These are phyloP conservation scores for Trypanosoma rangeli DNA, from an alignment of 208 protist genomes.

Conservation along the genomic window DNA sequence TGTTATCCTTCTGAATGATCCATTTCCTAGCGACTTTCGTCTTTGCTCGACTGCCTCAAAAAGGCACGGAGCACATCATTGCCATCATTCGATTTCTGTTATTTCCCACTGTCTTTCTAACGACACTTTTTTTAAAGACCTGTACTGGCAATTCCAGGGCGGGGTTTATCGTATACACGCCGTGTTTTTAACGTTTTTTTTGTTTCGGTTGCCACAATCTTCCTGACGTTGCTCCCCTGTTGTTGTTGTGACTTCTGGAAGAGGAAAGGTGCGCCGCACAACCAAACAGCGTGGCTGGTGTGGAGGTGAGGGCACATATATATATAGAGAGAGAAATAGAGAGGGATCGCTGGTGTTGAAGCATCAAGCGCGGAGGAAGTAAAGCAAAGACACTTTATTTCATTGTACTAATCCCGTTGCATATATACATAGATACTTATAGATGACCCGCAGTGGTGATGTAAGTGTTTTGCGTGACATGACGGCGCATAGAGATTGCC, in stretches of 20 bases:
- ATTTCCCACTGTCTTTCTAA: neutral
- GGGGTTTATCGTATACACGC: neutral
- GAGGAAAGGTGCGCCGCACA: neutral
- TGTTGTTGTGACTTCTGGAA: neutral
- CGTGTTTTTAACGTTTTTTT: neutral
- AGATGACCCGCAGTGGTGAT: conserved; percentile 22
- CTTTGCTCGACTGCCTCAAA: neutral
- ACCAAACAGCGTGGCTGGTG: neutral
- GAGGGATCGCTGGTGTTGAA: neutral
- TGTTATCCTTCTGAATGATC: neutral
- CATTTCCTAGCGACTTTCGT: too few species aligned
- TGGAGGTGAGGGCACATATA: neutral
- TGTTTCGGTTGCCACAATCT: neutral
- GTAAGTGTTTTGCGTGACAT: conserved; percentile 13
- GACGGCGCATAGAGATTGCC: conserved; percentile 7
- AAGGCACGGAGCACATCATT: neutral
- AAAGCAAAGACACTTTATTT: neutral
- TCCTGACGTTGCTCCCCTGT: neutral
- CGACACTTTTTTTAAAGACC: neutral
- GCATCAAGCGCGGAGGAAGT: neutral
- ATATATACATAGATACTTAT: neutral
- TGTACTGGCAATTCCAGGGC: neutral
- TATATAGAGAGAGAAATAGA: neutral
- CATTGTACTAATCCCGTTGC: conserved; percentile 2
- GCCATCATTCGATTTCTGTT: neutral